A percentile compares a stretch with the other conserved stretches of the same genome.
These are phyloP conservation scores for Aspergillus pseudonomiae DNA, from an alignment of 2,329 filamentous ascomycete genomes.

Conservation along the genomic window DNA sequence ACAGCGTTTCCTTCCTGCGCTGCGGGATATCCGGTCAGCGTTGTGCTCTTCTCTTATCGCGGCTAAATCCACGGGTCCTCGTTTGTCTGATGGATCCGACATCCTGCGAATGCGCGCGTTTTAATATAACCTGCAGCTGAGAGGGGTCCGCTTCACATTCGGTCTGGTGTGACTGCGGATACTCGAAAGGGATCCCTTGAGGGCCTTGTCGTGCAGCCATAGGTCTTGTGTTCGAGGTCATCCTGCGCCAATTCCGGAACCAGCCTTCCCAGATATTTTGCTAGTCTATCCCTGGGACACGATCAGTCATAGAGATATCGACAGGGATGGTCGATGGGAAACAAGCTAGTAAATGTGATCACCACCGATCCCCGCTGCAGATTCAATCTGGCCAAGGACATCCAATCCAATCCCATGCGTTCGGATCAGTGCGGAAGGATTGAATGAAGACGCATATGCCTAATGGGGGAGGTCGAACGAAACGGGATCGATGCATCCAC, in stretches of 20 bases:
- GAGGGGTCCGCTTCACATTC: neutral
- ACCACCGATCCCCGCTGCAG: neutral
- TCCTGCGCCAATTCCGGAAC: neutral
- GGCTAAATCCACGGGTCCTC: neutral
- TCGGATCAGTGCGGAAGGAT: neutral
- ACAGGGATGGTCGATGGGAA: neutral
- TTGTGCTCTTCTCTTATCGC: neutral
- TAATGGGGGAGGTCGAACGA: neutral
- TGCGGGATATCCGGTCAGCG: neutral
- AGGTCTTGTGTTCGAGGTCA: neutral
- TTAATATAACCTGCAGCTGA: neutral
- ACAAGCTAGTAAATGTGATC: neutral
- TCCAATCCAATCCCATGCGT: neutral
- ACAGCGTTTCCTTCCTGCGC: neutral
- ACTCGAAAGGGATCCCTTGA: neutral
- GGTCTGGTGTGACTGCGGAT: neutral
- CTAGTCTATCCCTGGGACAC: neutral
- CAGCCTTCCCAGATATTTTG: neutral
- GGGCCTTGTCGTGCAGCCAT: neutral
- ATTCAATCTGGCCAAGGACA: too few species aligned
- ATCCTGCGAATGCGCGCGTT: neutral
- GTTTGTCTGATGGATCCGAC: neutral
- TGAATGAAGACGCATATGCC: neutral
- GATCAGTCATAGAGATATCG: too few species aligned
- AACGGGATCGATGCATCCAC: neutral